Percentiles rank a stretch among this genome's conserved stretches.
phyloP scores from a whole-genome alignment of 495 filamentous ascomycete genomes.

The Baudoinia panamericana region DNA sequence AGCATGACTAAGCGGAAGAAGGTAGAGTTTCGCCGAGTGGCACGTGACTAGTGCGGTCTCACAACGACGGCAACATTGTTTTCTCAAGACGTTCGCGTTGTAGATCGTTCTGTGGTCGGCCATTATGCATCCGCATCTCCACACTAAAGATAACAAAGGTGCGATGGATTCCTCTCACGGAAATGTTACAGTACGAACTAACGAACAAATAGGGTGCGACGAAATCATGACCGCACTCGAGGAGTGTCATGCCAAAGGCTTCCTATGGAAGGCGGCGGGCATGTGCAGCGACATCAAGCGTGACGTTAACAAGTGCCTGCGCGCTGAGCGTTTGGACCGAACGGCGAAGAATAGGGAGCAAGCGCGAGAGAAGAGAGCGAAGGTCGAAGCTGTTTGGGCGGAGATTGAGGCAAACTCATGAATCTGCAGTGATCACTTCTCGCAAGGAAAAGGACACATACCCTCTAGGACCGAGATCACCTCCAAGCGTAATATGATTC shows the following conservation, averaged over 20 bases:
- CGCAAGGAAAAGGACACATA: too few species aligned
- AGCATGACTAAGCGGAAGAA: background rate
- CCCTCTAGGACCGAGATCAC: too few species aligned
- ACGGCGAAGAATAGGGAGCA: conserved; percentile 62
- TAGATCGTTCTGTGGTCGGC: background rate
- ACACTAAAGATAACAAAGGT: conserved; percentile 84
- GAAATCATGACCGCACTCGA: conserved; percentile 86
- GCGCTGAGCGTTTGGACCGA: conserved; percentile 60
- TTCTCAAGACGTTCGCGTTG: background rate
- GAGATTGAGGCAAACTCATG: conserved; percentile 68
- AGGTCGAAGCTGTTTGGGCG: conserved; percentile 61
- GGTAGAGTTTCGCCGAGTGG: too few species aligned
- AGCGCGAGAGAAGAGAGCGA: conserved; percentile 53
- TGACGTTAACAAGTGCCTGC: conserved; percentile 68
- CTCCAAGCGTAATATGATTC: background rate
- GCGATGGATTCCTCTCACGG: conserved; percentile 27
- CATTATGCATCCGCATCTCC: conserved; percentile 88
- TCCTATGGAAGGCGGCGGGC: conserved; percentile 74
- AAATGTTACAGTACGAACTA: conserved; percentile 2
- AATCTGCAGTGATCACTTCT: conserved; percentile 16
- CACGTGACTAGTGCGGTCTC: background rate
- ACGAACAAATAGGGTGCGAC: conserved; percentile 58
- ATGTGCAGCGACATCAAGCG: conserved; percentile 80
- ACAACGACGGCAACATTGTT: background rate
- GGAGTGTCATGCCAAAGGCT: conserved; percentile 86